Evolutionary conservation across 192 early-diverging fungal genomes (phyloP), one percentile per base, ranked within the genome.

Genomic region (Mortierella antarctica): DNA sequence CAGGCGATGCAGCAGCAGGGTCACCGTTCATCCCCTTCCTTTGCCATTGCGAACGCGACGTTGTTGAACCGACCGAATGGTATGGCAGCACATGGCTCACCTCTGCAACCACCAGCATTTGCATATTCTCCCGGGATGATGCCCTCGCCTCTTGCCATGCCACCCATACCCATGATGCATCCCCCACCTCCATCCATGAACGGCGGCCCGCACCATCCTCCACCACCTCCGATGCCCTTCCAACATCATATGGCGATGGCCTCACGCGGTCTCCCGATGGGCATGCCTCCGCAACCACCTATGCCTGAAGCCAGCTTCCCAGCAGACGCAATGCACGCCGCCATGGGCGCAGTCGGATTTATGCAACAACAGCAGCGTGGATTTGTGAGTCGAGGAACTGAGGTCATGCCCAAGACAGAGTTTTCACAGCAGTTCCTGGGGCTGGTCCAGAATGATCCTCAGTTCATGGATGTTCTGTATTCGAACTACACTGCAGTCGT

Each of bases 391-490:
- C 56, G 63, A 31, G 70, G 63, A 63, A 14, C 31, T 4, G 65
- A 71, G 12, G 64, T 82, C 8, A 14, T 88, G 42, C 82, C 87
- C 49, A 88, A 88, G 45, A 72, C 83, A 10, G 83, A 88, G 44
- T 88, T 88, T 67, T 70, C 84, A 46, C 83, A 85, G 44, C 85
- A 85, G 52, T 85, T 86, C 45, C 40, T 84, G 57, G 79, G 70
- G 1, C 58, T 88, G 6, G 48, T 88, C 8, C 85, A 88, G 70
- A 80, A 57, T 52, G 85, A 86, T 51, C 83, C 83, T 40, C 67
- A 77, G 53, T 84, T 86, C 42, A 80, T 84, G 70, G 85, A 86
- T 69, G 67, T 80, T n/a, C 65, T 86, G 15, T 86, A 86, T 60
- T 46, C 82, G 13, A 81, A 75, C 55, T 86, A 86, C 47, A 64